phyloP scores from a whole-genome alignment of 176 grass and related monocot species.

The Phyllostachys edulis region DNA sequence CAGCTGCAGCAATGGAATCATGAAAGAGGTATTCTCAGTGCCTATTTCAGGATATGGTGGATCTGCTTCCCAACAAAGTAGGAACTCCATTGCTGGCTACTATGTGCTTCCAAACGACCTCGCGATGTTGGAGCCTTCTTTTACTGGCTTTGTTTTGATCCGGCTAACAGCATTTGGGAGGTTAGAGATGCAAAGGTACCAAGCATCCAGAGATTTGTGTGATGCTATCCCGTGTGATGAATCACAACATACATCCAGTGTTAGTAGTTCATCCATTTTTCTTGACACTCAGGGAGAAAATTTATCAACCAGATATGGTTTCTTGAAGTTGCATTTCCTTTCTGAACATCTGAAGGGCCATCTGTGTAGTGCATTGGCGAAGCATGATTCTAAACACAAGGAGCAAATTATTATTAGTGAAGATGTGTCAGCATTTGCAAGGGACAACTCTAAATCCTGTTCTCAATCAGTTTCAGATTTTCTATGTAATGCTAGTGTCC shows the following conservation, averaged over 20 bases:
- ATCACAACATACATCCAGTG: constrained; percentile 38
- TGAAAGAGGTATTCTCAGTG: constrained; percentile 49
- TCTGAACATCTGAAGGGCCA: constrained; percentile 62
- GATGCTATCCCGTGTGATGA: constrained; percentile 32
- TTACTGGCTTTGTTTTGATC: constrained; percentile 64
- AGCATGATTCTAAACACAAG: constrained; percentile 29
- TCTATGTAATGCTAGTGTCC: constrained; percentile 54
- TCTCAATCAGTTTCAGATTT: constrained; percentile 53
- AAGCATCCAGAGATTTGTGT: constrained; percentile 23
- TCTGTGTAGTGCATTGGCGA: constrained; percentile 51
- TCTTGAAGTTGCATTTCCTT: constrained; percentile 58
- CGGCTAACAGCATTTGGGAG: constrained; percentile 58
- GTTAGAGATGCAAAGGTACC: constrained; percentile 77
- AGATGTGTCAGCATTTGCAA: constrained; percentile 55
- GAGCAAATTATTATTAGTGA: constrained; percentile 52
- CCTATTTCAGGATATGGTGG: constrained; percentile 32
- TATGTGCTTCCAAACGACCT: constrained; percentile 52
- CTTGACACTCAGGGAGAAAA: constrained; percentile 22
- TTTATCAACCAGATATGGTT: constrained; percentile 13
- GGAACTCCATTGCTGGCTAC: constrained; percentile 56
- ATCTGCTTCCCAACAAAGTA: constrained; percentile 28
- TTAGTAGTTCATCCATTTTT: constrained; percentile 34
- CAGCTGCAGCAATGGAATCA: constrained; percentile 29
- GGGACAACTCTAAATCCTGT: constrained; percentile 35
- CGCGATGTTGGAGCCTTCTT: constrained; percentile 32